phyloP scores from a whole-genome alignment of 345 rosid genomes.

The Citrus sp. region DNA sequence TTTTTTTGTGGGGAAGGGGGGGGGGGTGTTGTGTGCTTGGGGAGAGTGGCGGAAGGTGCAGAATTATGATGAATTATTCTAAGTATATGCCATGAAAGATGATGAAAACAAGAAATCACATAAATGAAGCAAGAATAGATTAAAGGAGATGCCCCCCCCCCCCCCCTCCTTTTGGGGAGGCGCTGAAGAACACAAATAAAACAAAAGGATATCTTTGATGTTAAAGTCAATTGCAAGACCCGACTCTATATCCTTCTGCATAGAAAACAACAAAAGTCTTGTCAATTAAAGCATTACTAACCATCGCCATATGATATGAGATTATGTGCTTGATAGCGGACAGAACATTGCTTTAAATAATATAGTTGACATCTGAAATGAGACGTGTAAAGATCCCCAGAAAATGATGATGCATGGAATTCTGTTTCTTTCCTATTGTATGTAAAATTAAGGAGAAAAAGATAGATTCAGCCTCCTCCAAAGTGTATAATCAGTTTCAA shows the following conservation, averaged over 20 bases:
- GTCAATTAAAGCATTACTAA: conserved; percentile 9
- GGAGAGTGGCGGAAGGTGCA: background rate
- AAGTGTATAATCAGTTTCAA: background rate
- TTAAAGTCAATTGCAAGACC: conserved; percentile 84
- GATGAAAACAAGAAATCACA: background rate
- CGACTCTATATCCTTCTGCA: conserved; percentile 74
- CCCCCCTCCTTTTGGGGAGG: no score
- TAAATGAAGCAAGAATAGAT: background rate
- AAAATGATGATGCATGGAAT: background rate
- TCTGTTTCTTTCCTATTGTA: background rate
- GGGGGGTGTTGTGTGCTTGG: no score
- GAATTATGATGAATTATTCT: background rate
- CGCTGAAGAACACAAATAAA: background rate
- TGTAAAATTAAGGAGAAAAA: background rate
- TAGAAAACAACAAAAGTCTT: conserved; percentile 15
- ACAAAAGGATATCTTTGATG: conserved; percentile 81
- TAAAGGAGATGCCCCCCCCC: no score
- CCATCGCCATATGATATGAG: background rate
- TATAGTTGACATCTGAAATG: background rate
- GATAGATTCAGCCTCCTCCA: background rate
- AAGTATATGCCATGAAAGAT: background rate
- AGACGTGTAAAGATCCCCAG: background rate
- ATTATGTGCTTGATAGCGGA: conserved; percentile 11
- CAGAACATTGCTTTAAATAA: background rate
- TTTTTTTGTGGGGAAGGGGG: accelerated